phyloP scores from a whole-genome alignment of 1,284 basidiomycete species.

The Ustilago hordei region DNA sequence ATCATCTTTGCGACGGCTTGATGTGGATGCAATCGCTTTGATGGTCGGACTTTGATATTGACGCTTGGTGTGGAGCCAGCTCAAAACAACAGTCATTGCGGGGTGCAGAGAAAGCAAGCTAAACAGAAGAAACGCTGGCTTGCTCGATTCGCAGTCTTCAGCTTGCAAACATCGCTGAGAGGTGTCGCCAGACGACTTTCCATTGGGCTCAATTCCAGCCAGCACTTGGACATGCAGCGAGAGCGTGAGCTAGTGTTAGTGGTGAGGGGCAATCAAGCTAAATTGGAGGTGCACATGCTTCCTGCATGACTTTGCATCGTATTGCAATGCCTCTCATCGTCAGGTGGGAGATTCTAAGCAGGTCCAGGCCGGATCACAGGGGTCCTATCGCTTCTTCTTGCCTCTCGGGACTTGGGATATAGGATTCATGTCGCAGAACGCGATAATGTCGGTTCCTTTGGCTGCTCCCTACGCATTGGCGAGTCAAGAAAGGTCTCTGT shows the following conservation, averaged over 20 bases:
- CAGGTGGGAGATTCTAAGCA: not conserved
- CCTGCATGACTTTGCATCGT: not conserved
- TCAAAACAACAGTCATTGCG: not conserved
- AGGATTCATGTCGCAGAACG: not conserved
- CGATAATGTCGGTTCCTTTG: not conserved
- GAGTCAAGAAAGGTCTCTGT: conserved; percentile 9
- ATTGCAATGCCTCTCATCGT: not conserved
- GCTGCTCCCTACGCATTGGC: conserved; percentile 7
- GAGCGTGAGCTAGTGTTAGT: not conserved
- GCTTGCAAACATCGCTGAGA: not conserved
- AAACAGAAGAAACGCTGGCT: not conserved
- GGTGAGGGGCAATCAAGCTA: no score
- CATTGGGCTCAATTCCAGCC: not conserved
- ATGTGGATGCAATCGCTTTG: not conserved
- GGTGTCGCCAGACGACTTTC: not conserved
- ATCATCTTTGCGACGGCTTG: not conserved
- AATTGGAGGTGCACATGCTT: not conserved
- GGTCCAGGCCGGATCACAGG: not conserved
- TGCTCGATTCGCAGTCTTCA: not conserved
- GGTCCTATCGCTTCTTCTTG: conserved; percentile 4
- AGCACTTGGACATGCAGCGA: not conserved
- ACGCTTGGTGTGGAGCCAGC: not conserved
- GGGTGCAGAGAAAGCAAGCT: not conserved
- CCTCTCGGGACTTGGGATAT: not conserved
- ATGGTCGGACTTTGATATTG: not conserved